phyloP scores from a whole-genome alignment of 2,329 filamentous ascomycete species.

The Mycosphaerella sp. region DNA sequence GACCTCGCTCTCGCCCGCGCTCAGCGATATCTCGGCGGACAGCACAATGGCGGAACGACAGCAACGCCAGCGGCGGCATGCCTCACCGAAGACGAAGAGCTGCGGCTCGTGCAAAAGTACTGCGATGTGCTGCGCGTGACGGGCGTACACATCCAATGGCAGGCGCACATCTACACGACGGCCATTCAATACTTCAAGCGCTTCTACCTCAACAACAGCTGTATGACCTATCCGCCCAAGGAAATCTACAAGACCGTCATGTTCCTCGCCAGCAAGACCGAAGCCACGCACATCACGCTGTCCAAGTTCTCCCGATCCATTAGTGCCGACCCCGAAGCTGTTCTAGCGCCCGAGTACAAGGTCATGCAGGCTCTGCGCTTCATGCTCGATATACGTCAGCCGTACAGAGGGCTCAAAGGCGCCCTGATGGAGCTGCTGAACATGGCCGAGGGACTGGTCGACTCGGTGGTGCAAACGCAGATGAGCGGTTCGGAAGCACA shows the following conservation, averaged over 20 bases:
- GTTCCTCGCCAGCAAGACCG: slow-evolving; percentile 90
- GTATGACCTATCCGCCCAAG: slow-evolving; percentile 92
- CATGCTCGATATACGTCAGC: slow-evolving; percentile 87
- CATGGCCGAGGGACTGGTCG: slow-evolving; percentile 56
- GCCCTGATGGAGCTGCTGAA: slow-evolving; percentile 74
- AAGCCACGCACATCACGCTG: slow-evolving; percentile 69
- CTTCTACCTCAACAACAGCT: slow-evolving; percentile 92
- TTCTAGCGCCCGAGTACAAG: slow-evolving; percentile 86
- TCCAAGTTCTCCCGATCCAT: slow-evolving; percentile 50
- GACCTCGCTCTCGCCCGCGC: slow-evolving; percentile 65
- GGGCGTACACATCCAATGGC: slow-evolving; percentile 55
- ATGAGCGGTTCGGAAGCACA: slow-evolving; percentile 19
- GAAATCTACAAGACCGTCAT: slow-evolving; percentile 84
- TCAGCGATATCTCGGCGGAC: slow-evolving; percentile 41
- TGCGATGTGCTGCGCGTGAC: slow-evolving; percentile 47
- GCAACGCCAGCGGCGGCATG: slow-evolving; percentile 49
- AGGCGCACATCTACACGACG: slow-evolving; percentile 61
- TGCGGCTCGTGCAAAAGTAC: slow-evolving; percentile 74
- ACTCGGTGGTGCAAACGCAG: slow-evolving; percentile 20
- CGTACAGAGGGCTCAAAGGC: slow-evolving; percentile 80
- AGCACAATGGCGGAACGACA: slow-evolving; percentile 36
- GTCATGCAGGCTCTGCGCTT: slow-evolving; percentile 89
- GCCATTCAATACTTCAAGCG: slow-evolving; percentile 85
- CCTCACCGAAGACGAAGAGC: slow-evolving; percentile 76
- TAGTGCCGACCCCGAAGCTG: slow-evolving; percentile 65